Base-by-base conservation (phyloP, 148 eudicot species). In the Hydrangea macrophylla region DNA sequence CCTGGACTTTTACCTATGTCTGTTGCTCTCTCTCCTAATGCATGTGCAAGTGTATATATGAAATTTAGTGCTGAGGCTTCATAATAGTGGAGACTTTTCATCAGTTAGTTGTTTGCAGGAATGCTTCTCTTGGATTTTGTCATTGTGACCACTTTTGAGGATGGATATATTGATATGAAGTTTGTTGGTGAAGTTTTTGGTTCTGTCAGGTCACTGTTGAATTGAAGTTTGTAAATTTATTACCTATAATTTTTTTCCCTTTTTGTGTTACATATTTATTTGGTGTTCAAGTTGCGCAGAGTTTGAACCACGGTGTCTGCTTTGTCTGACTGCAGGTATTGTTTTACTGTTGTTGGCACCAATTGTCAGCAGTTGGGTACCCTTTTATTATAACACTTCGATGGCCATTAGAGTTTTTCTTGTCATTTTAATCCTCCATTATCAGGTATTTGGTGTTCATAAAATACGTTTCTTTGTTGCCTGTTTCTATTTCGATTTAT, bases 371-470 rank as follows among this genome's bases (percentile, higher is more conserved):
- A 72, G 81, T 73, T 94, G 92, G 90, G 97, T 90, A 70, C 98
- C 96, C 31, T 94, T 94, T 79, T 94, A 94, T 76, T 94, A 94
- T 62, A 85, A 92, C 77, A 90, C 92, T 68, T 88, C 97, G 26
- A 94, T 94, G 98, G 86, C 84, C 23, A 82, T 88, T 28, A 97
- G 98, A 61, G 80, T 94, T 60, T 78, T 89, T 9, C 89, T 90
- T 62, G 98, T 94, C 68, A 68, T 94, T 74, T 71, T 94, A 51
- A 85, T 94, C 78, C 79, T 94, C 70, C 96, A 90, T 28, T 90
- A 88, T 74, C 98, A 94, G 97, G 98, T 94, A 82, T 62, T 60
- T n/a, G 32, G 20, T 53, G 6, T 60, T 23, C 53, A 1, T 62
- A 55, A 15, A 2, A 58, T 24, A 13, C 55, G 15, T 32, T 36